Base-by-base conservation (phyloP, 257 asterid genomes). In the Ilex asprella region DNA sequence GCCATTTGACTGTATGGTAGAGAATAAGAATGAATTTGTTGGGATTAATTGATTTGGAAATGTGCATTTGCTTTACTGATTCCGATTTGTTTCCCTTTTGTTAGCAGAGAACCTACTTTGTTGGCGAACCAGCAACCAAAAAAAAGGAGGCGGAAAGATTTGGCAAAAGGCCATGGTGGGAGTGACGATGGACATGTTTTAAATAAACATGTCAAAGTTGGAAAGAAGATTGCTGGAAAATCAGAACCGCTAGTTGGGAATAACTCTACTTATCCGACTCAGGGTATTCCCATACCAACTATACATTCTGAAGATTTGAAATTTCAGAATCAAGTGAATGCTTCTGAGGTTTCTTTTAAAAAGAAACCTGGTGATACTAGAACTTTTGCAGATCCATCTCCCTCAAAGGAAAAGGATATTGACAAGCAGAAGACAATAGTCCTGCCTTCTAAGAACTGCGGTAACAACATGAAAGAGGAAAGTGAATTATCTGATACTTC, bases 71-170 rank as follows among this genome's bases (percentile, higher is more conserved):
- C 8, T 35, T 35, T 35, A 4, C 41, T 35, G 41, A 35, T 35
- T 35, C 41, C 7, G 2, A 35, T 35, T 35, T 35, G 10, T 53
- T 8, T 16, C 10, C 3, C 11, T 14, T 71, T 70, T 67, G 30
- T 62, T 66, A 60, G 73, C 78, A 93, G 99, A 64, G 99, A 89
- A 77, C 86, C 92, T 71, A 64, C 81, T 59, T 59, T 55, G 70
- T 49, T 78, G 35, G 70, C 76, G 55, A 79, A 66, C 73, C 87
- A 84, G 55, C 95, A 81, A 75, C 95, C 86, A 2, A 93, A 84
- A 64, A 93, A 93, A 77, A 86, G 97, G 75, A 76, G 90, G 66
- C 84, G 95, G 51, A 93, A 87, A 77, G 95, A 86, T 76, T 70
- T 73, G 66, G 60, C 76, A 29, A 84, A 84, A 76, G 72, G 81